These are phyloP conservation scores for Ricinus communis DNA, from an alignment of 345 rosid species.

Conservation along the genomic window DNA sequence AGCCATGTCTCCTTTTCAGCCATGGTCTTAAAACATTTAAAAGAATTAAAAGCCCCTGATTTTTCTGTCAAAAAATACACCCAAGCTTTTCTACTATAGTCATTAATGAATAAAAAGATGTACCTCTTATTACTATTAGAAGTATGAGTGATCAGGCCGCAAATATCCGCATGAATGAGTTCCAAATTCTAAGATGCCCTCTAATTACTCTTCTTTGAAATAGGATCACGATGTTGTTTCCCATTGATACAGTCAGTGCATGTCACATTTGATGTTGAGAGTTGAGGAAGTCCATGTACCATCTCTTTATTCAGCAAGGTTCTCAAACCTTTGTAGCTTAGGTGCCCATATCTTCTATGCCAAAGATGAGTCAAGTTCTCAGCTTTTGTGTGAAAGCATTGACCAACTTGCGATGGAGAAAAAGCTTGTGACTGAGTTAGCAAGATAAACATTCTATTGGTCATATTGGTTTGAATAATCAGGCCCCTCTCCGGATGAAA, in stretches of 20 bases:
- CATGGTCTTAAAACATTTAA: background rate
- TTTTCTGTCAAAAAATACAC: background rate
- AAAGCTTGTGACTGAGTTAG: background rate
- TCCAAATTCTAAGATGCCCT: background rate
- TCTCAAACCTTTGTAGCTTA: background rate
- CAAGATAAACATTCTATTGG: too few species aligned
- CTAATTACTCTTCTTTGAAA: conserved; percentile 6
- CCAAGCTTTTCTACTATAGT: background rate
- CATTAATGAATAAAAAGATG: background rate
- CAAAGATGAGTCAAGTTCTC: background rate
- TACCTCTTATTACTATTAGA: background rate
- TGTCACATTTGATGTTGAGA: fast-evolving
- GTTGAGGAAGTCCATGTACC: background rate
- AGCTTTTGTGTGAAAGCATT: background rate
- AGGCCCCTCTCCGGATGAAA: too few species aligned
- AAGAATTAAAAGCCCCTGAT: background rate
- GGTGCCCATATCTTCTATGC: background rate
- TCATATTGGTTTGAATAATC: too few species aligned
- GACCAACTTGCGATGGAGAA: background rate
- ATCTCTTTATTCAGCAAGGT: background rate
- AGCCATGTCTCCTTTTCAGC: background rate
- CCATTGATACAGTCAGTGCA: background rate
- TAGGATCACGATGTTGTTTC: background rate
- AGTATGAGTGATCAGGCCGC: background rate
- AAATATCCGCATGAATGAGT: background rate